Evolutionary conservation across 164 flowering plant genomes (phyloP).

Genomic region (Piper betle): DNA sequence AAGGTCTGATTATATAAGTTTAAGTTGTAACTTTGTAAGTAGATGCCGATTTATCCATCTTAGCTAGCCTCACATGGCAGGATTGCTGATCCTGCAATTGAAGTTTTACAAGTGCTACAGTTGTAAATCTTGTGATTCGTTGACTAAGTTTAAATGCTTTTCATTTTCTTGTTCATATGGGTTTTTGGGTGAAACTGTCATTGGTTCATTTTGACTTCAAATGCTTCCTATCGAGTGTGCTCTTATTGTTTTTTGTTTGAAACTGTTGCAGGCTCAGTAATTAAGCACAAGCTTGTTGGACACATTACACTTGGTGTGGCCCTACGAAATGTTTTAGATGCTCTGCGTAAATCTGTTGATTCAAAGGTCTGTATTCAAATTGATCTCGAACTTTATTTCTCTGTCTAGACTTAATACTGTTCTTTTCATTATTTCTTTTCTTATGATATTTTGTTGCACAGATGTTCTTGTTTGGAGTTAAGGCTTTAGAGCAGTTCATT

Average conservation of each 20-base stretch:
- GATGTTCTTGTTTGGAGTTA: slow-evolving; percentile 92
- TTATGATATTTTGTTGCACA: slow-evolving; percentile 13
- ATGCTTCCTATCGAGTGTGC: slow-evolving; percentile 23
- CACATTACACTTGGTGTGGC: slow-evolving; percentile 91
- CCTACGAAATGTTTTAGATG: slow-evolving; percentile 80
- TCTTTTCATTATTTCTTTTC: background rate
- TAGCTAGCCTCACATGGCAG: no score
- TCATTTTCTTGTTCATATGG: background rate
- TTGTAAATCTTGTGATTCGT: no score
- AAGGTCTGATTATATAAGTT: no score
- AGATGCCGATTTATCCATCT: no score
- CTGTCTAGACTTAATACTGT: background rate
- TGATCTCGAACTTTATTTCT: background rate
- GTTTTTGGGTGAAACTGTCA: no score
- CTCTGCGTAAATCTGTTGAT: slow-evolving; percentile 89
- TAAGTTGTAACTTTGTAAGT: no score
- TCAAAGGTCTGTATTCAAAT: slow-evolving; percentile 50
- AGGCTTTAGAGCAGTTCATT: slow-evolving; percentile 88
- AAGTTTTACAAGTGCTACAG: no score
- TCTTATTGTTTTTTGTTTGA: slow-evolving; percentile 28
- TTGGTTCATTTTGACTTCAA: no score
- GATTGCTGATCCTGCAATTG: no score
- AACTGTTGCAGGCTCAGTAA: slow-evolving; percentile 55
- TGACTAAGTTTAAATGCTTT: no score
- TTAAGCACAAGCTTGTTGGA: slow-evolving; percentile 88